Evolutionary conservation across 768 basidiomycete species (phyloP).

Genomic region (Leccinum pellstonianum): DNA sequence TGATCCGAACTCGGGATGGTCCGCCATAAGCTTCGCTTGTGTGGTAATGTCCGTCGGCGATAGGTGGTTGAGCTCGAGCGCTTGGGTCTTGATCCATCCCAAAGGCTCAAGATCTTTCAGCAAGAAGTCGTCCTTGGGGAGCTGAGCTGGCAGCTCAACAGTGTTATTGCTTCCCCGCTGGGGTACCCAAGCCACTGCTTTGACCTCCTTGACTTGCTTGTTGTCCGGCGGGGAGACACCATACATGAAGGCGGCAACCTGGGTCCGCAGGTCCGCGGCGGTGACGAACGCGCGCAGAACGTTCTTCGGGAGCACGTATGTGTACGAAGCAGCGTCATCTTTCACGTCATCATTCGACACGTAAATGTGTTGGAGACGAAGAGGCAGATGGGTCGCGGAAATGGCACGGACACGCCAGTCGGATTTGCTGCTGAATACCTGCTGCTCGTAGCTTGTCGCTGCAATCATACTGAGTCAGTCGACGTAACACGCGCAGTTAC

Average conservation of each 20-base stretch:
- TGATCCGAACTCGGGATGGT: conserved; percentile 93
- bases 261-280: conserved; percentile 91
- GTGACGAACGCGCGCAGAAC: conserved; percentile 91
- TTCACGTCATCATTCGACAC: conserved; percentile 99
- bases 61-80: conserved; percentile 86
- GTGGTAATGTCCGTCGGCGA: conserved; percentile 92
- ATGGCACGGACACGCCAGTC: conserved; percentile 99
- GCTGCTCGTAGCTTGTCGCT: conserved; percentile 97
- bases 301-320: conserved; percentile 97
- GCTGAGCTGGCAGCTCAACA: conserved; percentile 84
- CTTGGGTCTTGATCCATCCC: conserved; percentile 97
- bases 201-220: conserved; percentile 68
- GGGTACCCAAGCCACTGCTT: conserved; percentile 90
- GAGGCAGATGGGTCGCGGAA: conserved; percentile 91
- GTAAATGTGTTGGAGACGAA: conserved; percentile 97
- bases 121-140: conserved; percentile 93
- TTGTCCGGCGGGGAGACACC: conserved; percentile 73
- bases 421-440: conserved; percentile 98
- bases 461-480: conserved; percentile 7
- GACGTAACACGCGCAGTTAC: neutral
- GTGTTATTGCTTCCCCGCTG: conserved; percentile 95
- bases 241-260: conserved; percentile 92
- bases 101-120: conserved; percentile 93
- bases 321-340: conserved; percentile 92
- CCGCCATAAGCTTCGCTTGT: conserved; percentile 95